phyloP scores from a whole-genome alignment of 768 basidiomycete genomes.

The Coprinopsis sp. region DNA sequence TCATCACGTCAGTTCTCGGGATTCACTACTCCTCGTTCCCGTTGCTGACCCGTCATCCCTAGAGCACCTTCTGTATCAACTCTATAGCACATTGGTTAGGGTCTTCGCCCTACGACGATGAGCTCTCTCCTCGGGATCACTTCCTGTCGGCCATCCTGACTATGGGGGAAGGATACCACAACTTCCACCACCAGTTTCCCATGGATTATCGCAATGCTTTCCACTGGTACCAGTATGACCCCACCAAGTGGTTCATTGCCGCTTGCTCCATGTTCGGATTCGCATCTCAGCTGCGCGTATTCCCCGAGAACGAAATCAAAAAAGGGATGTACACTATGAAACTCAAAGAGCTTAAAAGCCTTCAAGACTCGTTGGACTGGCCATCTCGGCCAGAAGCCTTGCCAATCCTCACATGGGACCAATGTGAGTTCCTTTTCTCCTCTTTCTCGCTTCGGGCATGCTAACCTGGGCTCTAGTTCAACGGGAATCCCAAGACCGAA shows the following conservation, averaged over 20 bases:
- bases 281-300: slow-evolving; percentile 77
- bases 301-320: slow-evolving; percentile 84
- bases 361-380: slow-evolving; percentile 64
- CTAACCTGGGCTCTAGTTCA: slow-evolving; percentile 41
- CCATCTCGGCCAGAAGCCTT: slow-evolving; percentile 53
- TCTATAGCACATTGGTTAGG: slow-evolving; percentile 86
- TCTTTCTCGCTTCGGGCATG: not conserved
- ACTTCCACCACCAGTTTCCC: slow-evolving; percentile 88
- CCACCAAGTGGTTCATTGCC: slow-evolving; percentile 94
- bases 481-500: slow-evolving; percentile 54
- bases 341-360: slow-evolving; percentile 62
- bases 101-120: slow-evolving; percentile 77
- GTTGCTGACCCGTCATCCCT: slow-evolving; percentile 2
- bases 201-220: slow-evolving; percentile 83
- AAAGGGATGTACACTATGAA: slow-evolving; percentile 84
- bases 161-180: slow-evolving; percentile 87
- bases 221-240: slow-evolving; percentile 84
- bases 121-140: slow-evolving; percentile 71
- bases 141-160: slow-evolving; percentile 79
- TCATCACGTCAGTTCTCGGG: slow-evolving; percentile 65
- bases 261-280: slow-evolving; percentile 56
- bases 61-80: slow-evolving; percentile 88
- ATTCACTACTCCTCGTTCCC: slow-evolving; percentile 9
- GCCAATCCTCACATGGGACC: slow-evolving; percentile 79
- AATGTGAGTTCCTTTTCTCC: slow-evolving; percentile 44